Percentiles rank a stretch among this genome's conserved stretches.
Evolutionary conservation across 805 yeast species (phyloP).

Genomic region (Candida adriatica): DNA sequence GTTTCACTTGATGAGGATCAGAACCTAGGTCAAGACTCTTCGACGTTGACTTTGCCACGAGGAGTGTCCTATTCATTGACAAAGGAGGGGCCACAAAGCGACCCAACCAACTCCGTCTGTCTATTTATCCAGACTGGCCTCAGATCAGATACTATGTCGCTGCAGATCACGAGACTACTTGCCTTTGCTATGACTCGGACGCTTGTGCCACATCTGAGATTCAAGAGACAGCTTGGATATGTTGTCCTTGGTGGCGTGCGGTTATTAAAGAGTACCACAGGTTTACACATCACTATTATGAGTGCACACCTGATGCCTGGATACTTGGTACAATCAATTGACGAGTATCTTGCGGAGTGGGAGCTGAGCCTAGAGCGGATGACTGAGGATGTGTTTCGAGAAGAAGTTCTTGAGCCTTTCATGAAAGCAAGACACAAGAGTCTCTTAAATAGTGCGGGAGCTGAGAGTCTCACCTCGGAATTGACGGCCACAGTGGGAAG

Average conservation of each 20-base stretch:
- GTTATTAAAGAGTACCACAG: constrained; percentile 43
- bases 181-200: constrained; percentile 40
- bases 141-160: constrained; percentile 28
- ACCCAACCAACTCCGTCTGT: constrained; percentile 45
- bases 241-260: constrained; percentile 52
- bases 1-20: constrained; percentile 18
- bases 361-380: constrained; percentile 26
- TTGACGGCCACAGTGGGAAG: constrained; percentile 29
- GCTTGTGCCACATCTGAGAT: constrained; percentile 42
- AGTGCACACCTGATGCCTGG: constrained; percentile 40
- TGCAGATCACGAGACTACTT: constrained; percentile 39
- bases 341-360: constrained; percentile 39
- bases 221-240: constrained; percentile 56
- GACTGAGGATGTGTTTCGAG: constrained; percentile 30
- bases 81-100: constrained; percentile 32
- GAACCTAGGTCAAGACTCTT: constrained; percentile 21
- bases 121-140: constrained; percentile 53
- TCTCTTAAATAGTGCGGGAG: constrained; percentile 23
- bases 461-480: constrained; percentile 29
- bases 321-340: constrained; percentile 37
- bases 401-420: constrained; percentile 31
- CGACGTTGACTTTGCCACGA: constrained; percentile 32
- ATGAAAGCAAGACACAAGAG: constrained; percentile 19
- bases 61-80: constrained; percentile 31
- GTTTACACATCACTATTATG: constrained; percentile 51